Evolutionary conservation across 2,329 filamentous ascomycete species (phyloP), one percentile per base, ranked within the genome.

Genomic region (Fusarium sp.): DNA sequence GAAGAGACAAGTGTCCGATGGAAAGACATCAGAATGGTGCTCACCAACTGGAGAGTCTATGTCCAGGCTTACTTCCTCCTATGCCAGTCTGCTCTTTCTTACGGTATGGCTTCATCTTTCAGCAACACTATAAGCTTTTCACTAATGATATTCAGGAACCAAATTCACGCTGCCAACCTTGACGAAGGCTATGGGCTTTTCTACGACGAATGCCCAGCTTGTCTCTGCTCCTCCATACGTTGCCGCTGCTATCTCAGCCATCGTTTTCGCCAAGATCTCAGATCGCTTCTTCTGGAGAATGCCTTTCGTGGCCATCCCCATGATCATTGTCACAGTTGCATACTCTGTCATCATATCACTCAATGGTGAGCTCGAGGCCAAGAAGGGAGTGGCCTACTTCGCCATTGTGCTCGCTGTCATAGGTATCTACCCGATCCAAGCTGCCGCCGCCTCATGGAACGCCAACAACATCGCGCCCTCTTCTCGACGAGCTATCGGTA

Each of bases 261-360:
- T 93, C 4, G 50, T 80, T 1, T 82, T 92, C 26, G 90, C 91
- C 3, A 91, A 83, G 72, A 75, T 90, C 7, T 90, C 90, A 0
- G 91, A 94, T 72, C 83, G 87, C 2, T 92, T 89, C 55, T 71
- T 52, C 59, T 72, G 70, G 70, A 51, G 70, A 50, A 72, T 72
- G 70, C 70, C 70, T 2, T 72, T 72, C n/a, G 70, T 72, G 1
- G 70, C 51, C 7, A 68, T 57, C 0, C 70, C 70, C 5, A 65
- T 72, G 65, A 11, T 53, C 0, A 73, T 72, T 1, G 70, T 72
- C 0, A 51, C 68, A 2, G 37, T 69, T 6, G 70, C 68, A 9
- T 72, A 72, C 44, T 62, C 70, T 3, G 57, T 72, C 24, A 67
- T 72, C 15, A 58, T 72, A 7, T 72, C 70, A 1, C 52, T 72